phyloP scores from a whole-genome alignment of 805 yeast genomes.

The Teunomyces aglyptinius region DNA sequence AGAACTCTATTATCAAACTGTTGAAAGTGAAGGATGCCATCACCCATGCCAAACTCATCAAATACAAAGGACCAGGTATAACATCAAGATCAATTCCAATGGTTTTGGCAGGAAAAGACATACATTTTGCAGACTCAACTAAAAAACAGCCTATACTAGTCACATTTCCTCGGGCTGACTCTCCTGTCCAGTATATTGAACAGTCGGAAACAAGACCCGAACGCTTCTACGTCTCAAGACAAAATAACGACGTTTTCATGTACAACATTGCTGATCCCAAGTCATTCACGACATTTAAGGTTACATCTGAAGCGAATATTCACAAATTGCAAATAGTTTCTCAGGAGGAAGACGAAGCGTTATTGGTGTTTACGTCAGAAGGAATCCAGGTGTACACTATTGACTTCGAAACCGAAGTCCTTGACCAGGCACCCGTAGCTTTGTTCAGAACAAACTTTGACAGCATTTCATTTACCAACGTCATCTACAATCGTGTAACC shows the following conservation, averaged over 20 bases:
- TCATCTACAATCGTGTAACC: conserved; percentile 27
- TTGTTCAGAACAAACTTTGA: conserved; percentile 15
- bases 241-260: conserved; percentile 25
- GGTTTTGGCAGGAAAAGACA: conserved; percentile 16
- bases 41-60: conserved; percentile 18
- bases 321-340: conserved; percentile 22
- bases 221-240: conserved; percentile 32
- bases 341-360: conserved; percentile 14
- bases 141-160: conserved; percentile 11
- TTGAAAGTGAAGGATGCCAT: conserved; percentile 16
- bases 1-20: conserved; percentile 21
- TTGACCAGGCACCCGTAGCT: conserved; percentile 9
- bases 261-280: conserved; percentile 27
- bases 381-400: conserved; percentile 30
- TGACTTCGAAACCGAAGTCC: conserved; percentile 9
- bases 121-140: conserved; percentile 28
- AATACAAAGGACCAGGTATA: conserved; percentile 10
- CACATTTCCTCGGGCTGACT: conserved; percentile 20
- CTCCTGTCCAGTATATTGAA: conserved; percentile 31
- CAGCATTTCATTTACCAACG: conserved; percentile 18
- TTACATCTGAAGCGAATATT: conserved; percentile 26
- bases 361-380: conserved; percentile 30
- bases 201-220: conserved; percentile 31
- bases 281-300: conserved; percentile 30
- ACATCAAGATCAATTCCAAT: conserved; percentile 12